These are phyloP conservation scores for Globisporangium acanthophoron DNA, from an alignment of 352 stramenopile species.

Conservation along the genomic window DNA sequence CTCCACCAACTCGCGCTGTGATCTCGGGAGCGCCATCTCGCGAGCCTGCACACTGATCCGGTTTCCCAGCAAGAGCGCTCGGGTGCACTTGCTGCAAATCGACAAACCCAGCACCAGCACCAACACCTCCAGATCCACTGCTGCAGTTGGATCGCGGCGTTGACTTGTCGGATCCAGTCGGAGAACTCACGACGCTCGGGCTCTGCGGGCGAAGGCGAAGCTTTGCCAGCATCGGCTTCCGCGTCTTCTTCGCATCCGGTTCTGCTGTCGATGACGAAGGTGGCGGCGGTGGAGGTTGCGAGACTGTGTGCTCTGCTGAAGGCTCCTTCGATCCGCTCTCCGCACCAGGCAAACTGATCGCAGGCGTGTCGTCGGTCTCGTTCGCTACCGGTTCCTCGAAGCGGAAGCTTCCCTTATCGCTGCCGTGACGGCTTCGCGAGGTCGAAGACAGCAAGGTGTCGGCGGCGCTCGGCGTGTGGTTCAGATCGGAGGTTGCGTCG, in stretches of 20 bases:
- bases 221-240: conserved; percentile 46
- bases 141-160: conserved; percentile 4
- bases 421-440: neutral
- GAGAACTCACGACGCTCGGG: conserved; percentile 12
- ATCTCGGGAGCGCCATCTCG: neutral
- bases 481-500: conserved; percentile 2
- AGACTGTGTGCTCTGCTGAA: neutral
- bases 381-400: neutral
- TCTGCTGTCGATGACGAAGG: neutral
- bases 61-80: neutral
- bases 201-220: conserved; percentile 49
- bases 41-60: neutral
- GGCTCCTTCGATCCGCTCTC: too few relatives aligned
- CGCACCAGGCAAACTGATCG: neutral
- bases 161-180: conserved; percentile 8
- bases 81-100: neutral
- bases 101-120: too few relatives aligned
- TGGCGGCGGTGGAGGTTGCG: neutral
- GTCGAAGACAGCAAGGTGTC: neutral
- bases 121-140: neutral
- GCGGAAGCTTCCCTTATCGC: neutral
- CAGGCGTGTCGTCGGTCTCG: neutral
- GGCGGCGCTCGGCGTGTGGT: neutral
- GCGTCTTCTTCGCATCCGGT: conserved; percentile 14
- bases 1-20: neutral